A percentile compares a stretch with the other conserved stretches of the same genome.
Evolutionary conservation across 164 flowering plant genomes (phyloP).

Genomic region (Magnolia changhungtana): DNA sequence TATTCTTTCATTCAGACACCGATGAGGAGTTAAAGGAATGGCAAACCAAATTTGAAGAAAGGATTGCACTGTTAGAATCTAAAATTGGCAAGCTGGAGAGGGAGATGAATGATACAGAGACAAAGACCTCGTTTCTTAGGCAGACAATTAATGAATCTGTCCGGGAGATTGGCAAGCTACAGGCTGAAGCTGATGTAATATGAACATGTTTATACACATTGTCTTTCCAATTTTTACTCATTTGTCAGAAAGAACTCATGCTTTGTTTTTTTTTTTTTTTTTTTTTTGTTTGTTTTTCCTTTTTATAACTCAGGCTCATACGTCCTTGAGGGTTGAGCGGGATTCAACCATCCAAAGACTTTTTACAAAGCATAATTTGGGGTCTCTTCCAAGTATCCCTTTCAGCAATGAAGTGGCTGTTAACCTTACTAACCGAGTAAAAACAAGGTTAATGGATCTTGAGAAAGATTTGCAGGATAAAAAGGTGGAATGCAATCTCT

Average conservation of each 20-base stretch:
- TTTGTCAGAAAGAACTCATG: conserved; percentile 5
- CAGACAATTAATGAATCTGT: conserved; percentile 34
- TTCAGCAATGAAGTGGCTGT: conserved; percentile 60
- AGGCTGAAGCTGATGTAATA: conserved; percentile 75
- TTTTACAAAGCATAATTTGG: conserved; percentile 66
- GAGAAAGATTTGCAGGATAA: conserved; percentile 68
- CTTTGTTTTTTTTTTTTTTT: not conserved
- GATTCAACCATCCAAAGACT: conserved; percentile 58
- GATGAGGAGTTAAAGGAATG: conserved; percentile 90
- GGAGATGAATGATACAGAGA: conserved; percentile 57
- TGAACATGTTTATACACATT: conserved; percentile 1
- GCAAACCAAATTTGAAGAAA: conserved; percentile 80
- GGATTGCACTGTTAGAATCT: conserved; percentile 48
- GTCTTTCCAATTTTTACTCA: not conserved
- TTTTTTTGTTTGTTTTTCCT: not conserved
- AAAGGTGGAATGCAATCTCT: conserved; percentile 42
- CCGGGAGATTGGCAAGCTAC: conserved; percentile 71
- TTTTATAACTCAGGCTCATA: conserved; percentile 45
- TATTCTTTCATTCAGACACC: conserved; percentile 49
- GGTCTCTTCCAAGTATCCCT: conserved; percentile 52
- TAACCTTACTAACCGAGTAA: conserved; percentile 56
- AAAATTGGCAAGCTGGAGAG: conserved; percentile 65
- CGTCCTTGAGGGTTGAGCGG: conserved; percentile 56
- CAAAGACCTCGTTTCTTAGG: conserved; percentile 28
- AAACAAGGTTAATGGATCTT: conserved; percentile 52